Conservation (phyloP, 768 basidiomycete genomes). For the Mycena albidolilacea region DNA sequence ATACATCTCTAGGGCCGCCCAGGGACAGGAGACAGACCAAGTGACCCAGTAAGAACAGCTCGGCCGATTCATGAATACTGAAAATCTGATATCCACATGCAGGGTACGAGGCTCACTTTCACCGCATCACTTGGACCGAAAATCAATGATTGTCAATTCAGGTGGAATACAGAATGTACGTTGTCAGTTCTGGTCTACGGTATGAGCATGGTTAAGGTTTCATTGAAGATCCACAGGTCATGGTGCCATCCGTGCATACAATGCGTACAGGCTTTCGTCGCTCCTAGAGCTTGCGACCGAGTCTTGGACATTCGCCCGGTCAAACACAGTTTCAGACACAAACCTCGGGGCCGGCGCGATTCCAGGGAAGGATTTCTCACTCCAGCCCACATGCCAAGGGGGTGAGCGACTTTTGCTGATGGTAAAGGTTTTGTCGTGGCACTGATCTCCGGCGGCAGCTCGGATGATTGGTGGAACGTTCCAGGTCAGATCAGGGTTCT, state of each 20-base stretch:
- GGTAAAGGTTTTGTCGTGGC: too few relatives aligned
- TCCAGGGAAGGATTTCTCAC: neutral
- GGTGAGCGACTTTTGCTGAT: neutral
- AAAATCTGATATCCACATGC: neutral
- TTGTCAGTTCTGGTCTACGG: neutral
- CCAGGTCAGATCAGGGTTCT: neutral
- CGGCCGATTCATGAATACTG: too few relatives aligned
- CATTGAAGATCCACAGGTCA: neutral
- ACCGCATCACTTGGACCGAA: too few relatives aligned
- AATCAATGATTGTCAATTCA: neutral
- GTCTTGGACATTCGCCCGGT: conserved; percentile 4
- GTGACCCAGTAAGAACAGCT: neutral
- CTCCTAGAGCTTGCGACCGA: conserved; percentile 6
- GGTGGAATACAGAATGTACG: neutral
- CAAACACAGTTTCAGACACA: conserved; percentile 1
- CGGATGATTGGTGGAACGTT: conserved; percentile 27
- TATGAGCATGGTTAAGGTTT: too few relatives aligned
- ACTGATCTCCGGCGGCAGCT: neutral
- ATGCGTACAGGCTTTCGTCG: conserved; percentile 18
- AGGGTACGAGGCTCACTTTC: neutral
- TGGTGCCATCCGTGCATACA: conserved; percentile 14
- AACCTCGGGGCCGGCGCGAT: neutral
- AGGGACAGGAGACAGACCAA: neutral
- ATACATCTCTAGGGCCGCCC: neutral
- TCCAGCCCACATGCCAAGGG: neutral